Evolutionary conservation across 805 yeast genomes (phyloP), one percentile per base, ranked within the genome.

Genomic region (Pichia gijzeniarum): DNA sequence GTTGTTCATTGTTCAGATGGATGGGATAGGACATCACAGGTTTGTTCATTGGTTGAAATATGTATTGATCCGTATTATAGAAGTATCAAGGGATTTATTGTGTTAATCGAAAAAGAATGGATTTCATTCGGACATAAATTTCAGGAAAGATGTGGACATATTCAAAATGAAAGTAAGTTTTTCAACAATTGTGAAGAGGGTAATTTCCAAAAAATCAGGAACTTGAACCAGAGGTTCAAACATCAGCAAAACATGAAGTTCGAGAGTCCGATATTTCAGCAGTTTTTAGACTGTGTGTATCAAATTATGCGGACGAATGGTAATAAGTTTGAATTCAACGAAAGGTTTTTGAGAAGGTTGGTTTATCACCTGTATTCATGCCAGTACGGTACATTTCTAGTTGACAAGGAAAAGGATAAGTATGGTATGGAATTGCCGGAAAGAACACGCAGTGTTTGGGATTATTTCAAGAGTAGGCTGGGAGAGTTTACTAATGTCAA

Each of bases 1-100:
- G 60, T 93, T 9, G 75, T 93, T 6, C 99, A 93, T 67, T 93
- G 99, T 61, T 88, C 97, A 1, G 99, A 93, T 67, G 99, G 99
- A 1, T 93, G 99, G 99, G 99, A 93, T 60, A 71, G 99, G 47
- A 93, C 99, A 0, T 79, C 97, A 0, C 98, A 93, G 60, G 77
- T 90, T 1, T 74, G 89, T 5, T 82, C 96, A 2, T 67, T 93
- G 49, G 77, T 90, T 20, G 91, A 91, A 63, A 65, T 93, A 5
- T 86, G 96, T 58, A 69, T 90, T 8, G 98, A 93, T 61, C 97
- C 98, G 1, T 87, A 77, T 60, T 93, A 74, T 63, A 72, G 99
- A 52, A 90, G 98, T 0, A 52, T 86, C 3, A 83, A 88, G 47
- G 99, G 99, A 3, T 89, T 93, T 58, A 82, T 85, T 66, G 74